Conservation (phyloP, 768 basidiomycete genomes). For the Lyophyllum decastes region DNA sequence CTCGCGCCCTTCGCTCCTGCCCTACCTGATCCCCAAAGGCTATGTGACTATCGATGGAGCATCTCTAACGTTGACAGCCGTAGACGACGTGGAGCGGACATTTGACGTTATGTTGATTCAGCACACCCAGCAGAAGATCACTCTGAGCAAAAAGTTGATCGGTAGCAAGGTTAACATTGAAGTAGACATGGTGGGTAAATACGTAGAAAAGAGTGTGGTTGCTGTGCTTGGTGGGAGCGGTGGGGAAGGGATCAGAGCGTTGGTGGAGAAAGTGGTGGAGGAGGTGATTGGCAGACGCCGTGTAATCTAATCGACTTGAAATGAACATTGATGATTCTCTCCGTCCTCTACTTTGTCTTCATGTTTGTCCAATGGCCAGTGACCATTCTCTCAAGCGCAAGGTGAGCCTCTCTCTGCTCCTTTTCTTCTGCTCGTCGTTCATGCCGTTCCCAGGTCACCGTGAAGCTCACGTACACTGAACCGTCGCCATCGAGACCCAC, state of each 20-base stretch:
- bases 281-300: slow-evolving; percentile 35
- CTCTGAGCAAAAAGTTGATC: slow-evolving; percentile 69
- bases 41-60: slow-evolving; percentile 94
- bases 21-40: slow-evolving; percentile 90
- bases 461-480: slow-evolving; percentile 47
- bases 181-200: slow-evolving; percentile 93
- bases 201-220: slow-evolving; percentile 80
- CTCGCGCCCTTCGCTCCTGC: slow-evolving; percentile 63
- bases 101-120: slow-evolving; percentile 96
- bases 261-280: slow-evolving; percentile 63
- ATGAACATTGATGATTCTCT: not conserved
- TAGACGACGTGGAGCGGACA: slow-evolving; percentile 58
- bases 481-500: not conserved
- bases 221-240: slow-evolving; percentile 64
- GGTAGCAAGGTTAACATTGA: slow-evolving; percentile 93
- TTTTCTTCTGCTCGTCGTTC: not conserved
- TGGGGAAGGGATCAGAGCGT: slow-evolving; percentile 41
- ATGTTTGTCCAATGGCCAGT: not conserved
- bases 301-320: slow-evolving; percentile 7
- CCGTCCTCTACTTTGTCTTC: not conserved
- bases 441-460: slow-evolving; percentile 47
- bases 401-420: slow-evolving; percentile 21
- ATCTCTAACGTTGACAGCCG: slow-evolving; percentile 86
- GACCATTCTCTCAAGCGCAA: slow-evolving; percentile 43
- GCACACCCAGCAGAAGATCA: slow-evolving; percentile 90